Percentiles rank a stretch among this genome's conserved stretches.
phyloP scores from a whole-genome alignment of 345 rosid genomes.

The Iberis pinnata region DNA sequence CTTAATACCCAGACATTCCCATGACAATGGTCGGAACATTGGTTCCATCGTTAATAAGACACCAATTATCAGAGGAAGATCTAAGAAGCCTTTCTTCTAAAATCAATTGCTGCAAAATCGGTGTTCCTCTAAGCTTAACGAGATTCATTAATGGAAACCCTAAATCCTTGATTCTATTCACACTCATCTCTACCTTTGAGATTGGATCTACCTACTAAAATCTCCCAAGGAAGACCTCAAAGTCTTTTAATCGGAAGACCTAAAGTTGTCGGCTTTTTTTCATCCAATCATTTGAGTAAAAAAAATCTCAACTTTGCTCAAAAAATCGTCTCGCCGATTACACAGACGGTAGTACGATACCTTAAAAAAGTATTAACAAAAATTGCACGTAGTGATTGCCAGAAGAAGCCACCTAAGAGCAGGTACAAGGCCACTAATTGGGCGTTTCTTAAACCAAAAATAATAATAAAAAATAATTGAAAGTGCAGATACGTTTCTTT shows the following conservation, averaged over 20 bases:
- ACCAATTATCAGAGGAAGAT: constrained; percentile 63
- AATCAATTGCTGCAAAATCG: constrained; percentile 59
- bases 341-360: too few species aligned
- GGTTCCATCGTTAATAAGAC: constrained; percentile 76
- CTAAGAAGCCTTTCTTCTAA: constrained; percentile 70
- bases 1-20: constrained; percentile 70
- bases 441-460: too few species aligned
- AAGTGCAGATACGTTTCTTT: too few species aligned
- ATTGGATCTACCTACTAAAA: background rate
- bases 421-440: too few species aligned
- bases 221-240: background rate
- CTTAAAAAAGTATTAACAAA: too few species aligned
- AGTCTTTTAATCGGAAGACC: background rate
- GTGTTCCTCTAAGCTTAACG: constrained; percentile 48
- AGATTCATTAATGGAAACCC: constrained; percentile 64
- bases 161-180: constrained; percentile 30
- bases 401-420: too few species aligned
- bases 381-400: too few species aligned
- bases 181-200: constrained; percentile 14
- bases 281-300: background rate
- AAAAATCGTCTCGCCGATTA: too few species aligned
- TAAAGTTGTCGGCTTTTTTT: background rate
- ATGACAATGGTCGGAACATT: constrained; percentile 62
- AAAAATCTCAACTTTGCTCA: background rate
- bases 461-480: too few species aligned